These are phyloP conservation scores for Tephrocybe sp. DNA, from an alignment of 768 basidiomycete genomes.

Conservation along the genomic window DNA sequence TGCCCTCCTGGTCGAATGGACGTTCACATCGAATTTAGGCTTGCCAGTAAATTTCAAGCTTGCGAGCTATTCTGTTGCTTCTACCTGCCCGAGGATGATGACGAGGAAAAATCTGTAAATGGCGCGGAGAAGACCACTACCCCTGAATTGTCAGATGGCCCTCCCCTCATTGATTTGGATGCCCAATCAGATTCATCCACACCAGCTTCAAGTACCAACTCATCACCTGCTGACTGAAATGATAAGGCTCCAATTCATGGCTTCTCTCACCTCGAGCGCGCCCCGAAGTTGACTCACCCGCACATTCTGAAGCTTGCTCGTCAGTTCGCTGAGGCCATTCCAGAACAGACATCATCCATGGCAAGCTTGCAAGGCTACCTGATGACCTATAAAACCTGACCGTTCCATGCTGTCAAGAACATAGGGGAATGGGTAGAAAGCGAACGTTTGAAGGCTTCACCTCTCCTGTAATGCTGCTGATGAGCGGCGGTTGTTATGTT, in stretches of 20 bases:
- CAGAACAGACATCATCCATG: slow-evolving; percentile 47
- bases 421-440: slow-evolving; percentile 48
- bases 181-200: slow-evolving; percentile 1
- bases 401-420: slow-evolving; percentile 50
- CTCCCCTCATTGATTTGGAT: slow-evolving; percentile 4
- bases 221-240: slow-evolving; percentile 2
- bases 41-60: slow-evolving; percentile 70
- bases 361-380: slow-evolving; percentile 56
- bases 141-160: slow-evolving; percentile 4
- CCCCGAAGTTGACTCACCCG: slow-evolving; percentile 36
- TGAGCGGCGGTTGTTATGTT: no score
- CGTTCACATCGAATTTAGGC: slow-evolving; percentile 71
- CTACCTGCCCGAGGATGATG: slow-evolving; percentile 46
- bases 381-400: slow-evolving; percentile 64
- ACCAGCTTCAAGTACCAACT: background rate
- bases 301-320: slow-evolving; percentile 47
- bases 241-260: slow-evolving; percentile 15
- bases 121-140: slow-evolving; percentile 17
- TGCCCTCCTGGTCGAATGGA: slow-evolving; percentile 81
- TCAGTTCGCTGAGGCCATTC: slow-evolving; percentile 52
- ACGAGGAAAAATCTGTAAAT: slow-evolving; percentile 20
- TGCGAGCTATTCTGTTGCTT: slow-evolving; percentile 64
- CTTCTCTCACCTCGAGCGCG: slow-evolving; percentile 30
- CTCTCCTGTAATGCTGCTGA: background rate
- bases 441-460: slow-evolving; percentile 24